Conservation (phyloP, 495 filamentous ascomycete genomes). For the Tuber aestivum region DNA sequence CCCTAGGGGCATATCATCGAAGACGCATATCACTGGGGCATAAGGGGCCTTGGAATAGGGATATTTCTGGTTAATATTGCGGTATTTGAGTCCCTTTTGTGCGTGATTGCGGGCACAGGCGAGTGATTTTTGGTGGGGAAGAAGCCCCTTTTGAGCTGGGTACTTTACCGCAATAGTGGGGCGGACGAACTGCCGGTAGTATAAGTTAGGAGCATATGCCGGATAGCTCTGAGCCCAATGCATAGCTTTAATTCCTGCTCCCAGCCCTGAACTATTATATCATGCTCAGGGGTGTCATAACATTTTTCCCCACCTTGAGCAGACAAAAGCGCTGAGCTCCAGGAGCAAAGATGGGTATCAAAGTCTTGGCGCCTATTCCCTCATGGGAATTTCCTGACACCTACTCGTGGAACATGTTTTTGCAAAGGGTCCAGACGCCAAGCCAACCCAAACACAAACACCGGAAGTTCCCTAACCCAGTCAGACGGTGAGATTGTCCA, state of each 20-base stretch:
- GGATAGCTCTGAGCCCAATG: not conserved
- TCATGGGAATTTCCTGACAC: no score
- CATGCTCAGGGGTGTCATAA: not conserved
- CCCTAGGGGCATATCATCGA: not conserved
- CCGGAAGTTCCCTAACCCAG: not conserved
- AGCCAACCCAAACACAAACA: not conserved
- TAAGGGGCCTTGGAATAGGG: not conserved
- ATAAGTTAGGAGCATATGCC: not conserved
- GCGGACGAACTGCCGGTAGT: not conserved
- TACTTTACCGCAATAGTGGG: not conserved
- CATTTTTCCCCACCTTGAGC: not conserved
- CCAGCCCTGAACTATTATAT: not conserved
- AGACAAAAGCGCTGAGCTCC: not conserved
- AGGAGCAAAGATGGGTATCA: not conserved
- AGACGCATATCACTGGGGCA: not conserved
- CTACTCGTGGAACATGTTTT: not conserved
- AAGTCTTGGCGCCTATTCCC: not conserved
- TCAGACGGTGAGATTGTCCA: not conserved
- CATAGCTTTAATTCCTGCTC: not conserved
- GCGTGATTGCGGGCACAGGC: no score
- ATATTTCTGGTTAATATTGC: not conserved
- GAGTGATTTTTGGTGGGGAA: not conserved
- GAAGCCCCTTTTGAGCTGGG: not conserved
- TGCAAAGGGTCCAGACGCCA: not conserved
- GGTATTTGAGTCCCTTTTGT: not conserved